These are phyloP conservation scores for Eucalyptus viminalis DNA, from an alignment of 345 rosid species.

Conservation along the genomic window DNA sequence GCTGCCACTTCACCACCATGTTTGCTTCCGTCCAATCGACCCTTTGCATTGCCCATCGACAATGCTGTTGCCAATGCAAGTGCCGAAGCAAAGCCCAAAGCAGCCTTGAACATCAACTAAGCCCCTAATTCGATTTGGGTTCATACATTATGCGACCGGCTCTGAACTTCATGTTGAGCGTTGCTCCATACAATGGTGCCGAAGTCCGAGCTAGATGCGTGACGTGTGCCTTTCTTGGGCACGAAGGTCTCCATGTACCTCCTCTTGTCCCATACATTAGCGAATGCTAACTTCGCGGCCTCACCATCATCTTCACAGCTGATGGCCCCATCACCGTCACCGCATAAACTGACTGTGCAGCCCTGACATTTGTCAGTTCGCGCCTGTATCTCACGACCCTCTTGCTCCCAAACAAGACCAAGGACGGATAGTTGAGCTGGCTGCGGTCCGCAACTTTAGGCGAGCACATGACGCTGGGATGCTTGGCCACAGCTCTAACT, in stretches of 20 bases:
- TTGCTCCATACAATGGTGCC: conserved; percentile 63
- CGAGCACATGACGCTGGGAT: conserved; percentile 39
- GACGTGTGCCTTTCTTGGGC: conserved; percentile 26
- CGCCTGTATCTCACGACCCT: conserved; percentile 61
- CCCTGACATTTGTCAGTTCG: conserved; percentile 64
- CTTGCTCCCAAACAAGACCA: conserved; percentile 46
- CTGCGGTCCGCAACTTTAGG: conserved; percentile 52
- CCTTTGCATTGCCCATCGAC: neutral
- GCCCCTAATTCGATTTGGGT: neutral
- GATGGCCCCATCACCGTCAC: conserved; percentile 30
- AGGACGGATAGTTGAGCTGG: conserved; percentile 74
- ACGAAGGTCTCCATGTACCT: conserved; percentile 62
- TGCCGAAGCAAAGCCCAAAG: neutral
- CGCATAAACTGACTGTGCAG: conserved; percentile 24
- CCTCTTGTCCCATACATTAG: conserved; percentile 48
- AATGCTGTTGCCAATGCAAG: neutral
- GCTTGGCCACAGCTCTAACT: conserved; percentile 41
- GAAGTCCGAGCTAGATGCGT: conserved; percentile 19
- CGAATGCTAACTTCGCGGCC: conserved; percentile 35
- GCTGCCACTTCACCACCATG: no score
- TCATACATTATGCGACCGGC: conserved; percentile 7
- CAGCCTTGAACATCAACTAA: neutral
- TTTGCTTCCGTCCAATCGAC: no score
- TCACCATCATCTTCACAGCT: conserved; percentile 34
- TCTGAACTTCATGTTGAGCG: conserved; percentile 45